Base-by-base conservation (phyloP, 768 basidiomycete species). In the Austroboletus eburneus region DNA sequence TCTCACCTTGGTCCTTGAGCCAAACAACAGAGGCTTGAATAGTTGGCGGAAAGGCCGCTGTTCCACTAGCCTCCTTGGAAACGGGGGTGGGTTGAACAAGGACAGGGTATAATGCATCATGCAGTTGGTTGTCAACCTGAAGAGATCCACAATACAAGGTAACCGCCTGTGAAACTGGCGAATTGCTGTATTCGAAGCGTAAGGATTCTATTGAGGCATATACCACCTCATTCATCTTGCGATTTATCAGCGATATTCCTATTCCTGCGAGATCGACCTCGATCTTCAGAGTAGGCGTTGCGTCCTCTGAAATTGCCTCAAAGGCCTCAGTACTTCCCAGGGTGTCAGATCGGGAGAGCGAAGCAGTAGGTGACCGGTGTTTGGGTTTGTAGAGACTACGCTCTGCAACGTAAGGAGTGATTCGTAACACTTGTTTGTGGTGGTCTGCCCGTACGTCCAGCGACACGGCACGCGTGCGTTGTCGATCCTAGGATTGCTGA, bases 91-190 rank as follows among this genome's bases (percentile, higher is more conserved):
- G 95, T 61, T 98, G 95, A 36, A 98, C 72, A 45, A 98, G 82
- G 45, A 98, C 93, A 2, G 96, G 93, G 72, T 85, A 99, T 12
- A 94, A 62, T 16, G 92, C 94, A 48, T 98, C 96, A 49, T 98
- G 95, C 12, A 99, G 78, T 62, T 99, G 96, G 61, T 98, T 99
- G 69, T 99, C 96, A 49, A 98, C 78, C 64, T 98, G 94, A 10
- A 99, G 74, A 56, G 77, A 83, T n/a, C 87, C 90, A 59, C 86
- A 87, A 8, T 85, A 80, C 29, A 98, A 32, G 39, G 80, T 89
- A 43, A 93, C 73, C 2, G 88, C 79, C 57, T 94, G 91, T 5
- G 90, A 85, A 30, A 85, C 74, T 1, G 78, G 69, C 59, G 85
- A 94, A 58, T 87, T 79, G 34, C 76, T 79, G 66, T 94, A 98